Conservation (phyloP, 768 basidiomycete species). For the Panellus pusillus region DNA sequence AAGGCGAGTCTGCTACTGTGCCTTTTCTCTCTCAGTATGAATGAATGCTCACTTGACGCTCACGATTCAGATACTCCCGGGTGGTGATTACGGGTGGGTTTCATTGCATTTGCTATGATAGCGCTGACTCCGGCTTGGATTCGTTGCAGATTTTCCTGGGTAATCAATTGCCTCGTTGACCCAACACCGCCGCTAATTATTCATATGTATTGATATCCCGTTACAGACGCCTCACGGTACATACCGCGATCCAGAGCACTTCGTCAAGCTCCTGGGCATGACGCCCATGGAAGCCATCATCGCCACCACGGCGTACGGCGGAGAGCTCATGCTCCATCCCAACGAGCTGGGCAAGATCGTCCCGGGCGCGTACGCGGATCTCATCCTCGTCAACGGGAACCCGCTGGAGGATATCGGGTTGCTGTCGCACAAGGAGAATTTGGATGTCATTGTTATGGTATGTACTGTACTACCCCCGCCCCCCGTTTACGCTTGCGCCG, state of each 20-base stretch:
- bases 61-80: constrained; percentile 28
- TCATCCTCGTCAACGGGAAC: constrained; percentile 36
- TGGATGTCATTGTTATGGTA: constrained; percentile 36
- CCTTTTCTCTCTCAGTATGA: not conserved
- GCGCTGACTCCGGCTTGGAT: too few species aligned
- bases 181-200: too few species aligned
- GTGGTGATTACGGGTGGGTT: constrained; percentile 37
- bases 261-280: constrained; percentile 34
- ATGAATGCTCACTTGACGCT: not conserved
- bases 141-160: constrained; percentile 12
- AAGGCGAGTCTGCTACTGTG: constrained; percentile 12
- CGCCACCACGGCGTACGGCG: constrained; percentile 35
- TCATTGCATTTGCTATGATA: not conserved
- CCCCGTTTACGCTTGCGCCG: too few species aligned
- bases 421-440: constrained; percentile 30
- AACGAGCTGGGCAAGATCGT: constrained; percentile 37
- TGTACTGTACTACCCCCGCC: not conserved
- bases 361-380: constrained; percentile 37
- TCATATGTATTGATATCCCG: not conserved
- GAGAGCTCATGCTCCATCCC: constrained; percentile 36
- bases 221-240: constrained; percentile 35
- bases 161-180: not conserved
- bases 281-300: constrained; percentile 39
- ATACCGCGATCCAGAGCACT: constrained; percentile 37
- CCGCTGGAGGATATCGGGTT: constrained; percentile 36